Base-by-base conservation (phyloP, 2,329 filamentous ascomycete genomes). In the Fusarium sp. region DNA sequence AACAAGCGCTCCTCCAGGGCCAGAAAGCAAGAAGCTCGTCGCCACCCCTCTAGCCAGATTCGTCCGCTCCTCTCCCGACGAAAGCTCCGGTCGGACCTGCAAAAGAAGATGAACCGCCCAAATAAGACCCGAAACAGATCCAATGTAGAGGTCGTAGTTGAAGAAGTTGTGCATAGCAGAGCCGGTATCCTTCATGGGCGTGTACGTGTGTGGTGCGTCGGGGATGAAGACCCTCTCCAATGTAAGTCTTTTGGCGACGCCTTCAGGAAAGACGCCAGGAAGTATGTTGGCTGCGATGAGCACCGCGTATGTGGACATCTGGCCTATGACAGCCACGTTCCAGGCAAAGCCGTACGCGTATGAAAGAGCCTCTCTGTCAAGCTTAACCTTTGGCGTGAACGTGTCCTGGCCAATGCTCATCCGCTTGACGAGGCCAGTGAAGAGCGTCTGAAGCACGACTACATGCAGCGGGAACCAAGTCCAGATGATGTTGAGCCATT, bases 261-360 rank as follows among this genome's bases (percentile, higher is more conserved):
- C 75, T 0, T 57, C 35, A 1, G 78, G 78, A 6, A 79, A 77
- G 16, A 76, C 8, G 0, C 45, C 58, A 1, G 78, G 76, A 1
- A 64, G 16, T 10, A 75, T 11, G 2, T 23, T 54, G 8, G 68
- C 68, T 5, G 71, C 57, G 14, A 74, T 30, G 0, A 80, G 61
- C 2, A 73, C 64, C 0, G 58, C 68, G 25, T 73, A 69, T 1
- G 78, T 80, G 2, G 64, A 37, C 52, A 80, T 71, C 20, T 80
- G 79, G 2, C 69, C 70, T 1, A 68, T 54, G 2, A 80, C 79
- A 18, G 77, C 79, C 1, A 74, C 37, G 23, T 76, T 77, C 71
- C 79, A 78, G 0, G 79, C 78, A 13, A 80, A 80, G 0, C 76
- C 64, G 20, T 80, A 80, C 0, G 73, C 76, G 27, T 75, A 64